Evolutionary conservation across 2,329 filamentous ascomycete species (phyloP).

Genomic region (Raffaelea albimanens): DNA sequence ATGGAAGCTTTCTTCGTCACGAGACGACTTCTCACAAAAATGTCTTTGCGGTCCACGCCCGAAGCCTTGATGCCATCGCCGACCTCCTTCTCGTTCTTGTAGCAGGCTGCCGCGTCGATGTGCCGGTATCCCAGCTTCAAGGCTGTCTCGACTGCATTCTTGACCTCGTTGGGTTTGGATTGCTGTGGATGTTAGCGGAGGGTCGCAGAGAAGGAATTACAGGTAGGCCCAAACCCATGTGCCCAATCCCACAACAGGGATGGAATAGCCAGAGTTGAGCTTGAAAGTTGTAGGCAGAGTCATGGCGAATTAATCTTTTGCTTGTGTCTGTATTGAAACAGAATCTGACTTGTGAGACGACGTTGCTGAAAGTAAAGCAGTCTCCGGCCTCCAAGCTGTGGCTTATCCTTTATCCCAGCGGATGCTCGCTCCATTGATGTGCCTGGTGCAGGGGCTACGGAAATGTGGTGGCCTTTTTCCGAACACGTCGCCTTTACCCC

Average conservation of each 20-base stretch:
- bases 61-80: slow-evolving; percentile 48
- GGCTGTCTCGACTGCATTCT: slow-evolving; percentile 50
- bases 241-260: slow-evolving; percentile 30
- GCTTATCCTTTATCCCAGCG: no score
- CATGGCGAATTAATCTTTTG: slow-evolving; percentile 12
- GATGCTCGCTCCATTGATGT: no score
- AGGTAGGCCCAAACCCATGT: slow-evolving; percentile 19
- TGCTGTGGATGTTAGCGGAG: neutral
- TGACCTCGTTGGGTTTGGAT: slow-evolving; percentile 10
- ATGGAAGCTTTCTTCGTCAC: neutral
- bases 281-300: slow-evolving; percentile 8
- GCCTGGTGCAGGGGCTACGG: no score
- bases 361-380: no score
- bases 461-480: no score
- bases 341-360: no score
- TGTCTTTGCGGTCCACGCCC: slow-evolving; percentile 49
- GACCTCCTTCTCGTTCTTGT: slow-evolving; percentile 57
- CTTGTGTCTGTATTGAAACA: no score
- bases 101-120: slow-evolving; percentile 45
- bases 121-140: slow-evolving; percentile 44
- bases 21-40: slow-evolving; percentile 37
- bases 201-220: neutral
- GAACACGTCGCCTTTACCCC: no score
- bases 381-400: no score
- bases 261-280: slow-evolving; percentile 15